These are phyloP conservation scores for Artomyces pyxidatus DNA, from an alignment of 768 basidiomycete species.

Conservation along the genomic window DNA sequence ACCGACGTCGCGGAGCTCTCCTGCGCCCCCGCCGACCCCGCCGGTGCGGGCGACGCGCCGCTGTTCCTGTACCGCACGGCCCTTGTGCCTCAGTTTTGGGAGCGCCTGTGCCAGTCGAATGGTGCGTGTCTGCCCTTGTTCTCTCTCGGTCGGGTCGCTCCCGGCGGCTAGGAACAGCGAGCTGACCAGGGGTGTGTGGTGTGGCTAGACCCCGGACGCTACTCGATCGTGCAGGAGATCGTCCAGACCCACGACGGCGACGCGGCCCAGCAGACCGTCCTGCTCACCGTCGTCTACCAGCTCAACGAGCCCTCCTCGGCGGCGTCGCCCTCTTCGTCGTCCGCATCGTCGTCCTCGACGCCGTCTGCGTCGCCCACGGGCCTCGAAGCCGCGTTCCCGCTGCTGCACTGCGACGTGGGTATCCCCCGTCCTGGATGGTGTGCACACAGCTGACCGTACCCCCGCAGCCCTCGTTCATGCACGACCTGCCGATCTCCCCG, in stretches of 20 bases:
- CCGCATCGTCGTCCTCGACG: slow-evolving; percentile 9
- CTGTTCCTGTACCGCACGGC: slow-evolving; percentile 47
- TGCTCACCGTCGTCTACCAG: slow-evolving; percentile 22
- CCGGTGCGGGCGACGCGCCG: too few species aligned
- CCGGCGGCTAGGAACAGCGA: too few species aligned
- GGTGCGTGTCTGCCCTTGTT: slow-evolving; percentile 30
- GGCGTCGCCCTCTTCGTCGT: slow-evolving; percentile 7
- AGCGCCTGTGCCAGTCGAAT: slow-evolving; percentile 42
- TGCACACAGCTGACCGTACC: not conserved
- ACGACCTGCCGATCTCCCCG: slow-evolving; percentile 19
- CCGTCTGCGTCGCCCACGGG: slow-evolving; percentile 10
- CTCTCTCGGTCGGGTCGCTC: not conserved
- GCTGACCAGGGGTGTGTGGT: not conserved
- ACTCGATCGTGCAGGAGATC: slow-evolving; percentile 61
- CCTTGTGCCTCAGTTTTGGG: slow-evolving; percentile 62
- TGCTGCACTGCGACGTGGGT: slow-evolving; percentile 12
- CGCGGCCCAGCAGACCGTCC: slow-evolving; percentile 6
- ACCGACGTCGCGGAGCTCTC: slow-evolving; percentile 33
- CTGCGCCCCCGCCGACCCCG: slow-evolving; percentile 8
- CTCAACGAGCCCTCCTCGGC: slow-evolving; percentile 13
- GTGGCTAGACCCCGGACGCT: slow-evolving; percentile 52
- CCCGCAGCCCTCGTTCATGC: slow-evolving; percentile 12
- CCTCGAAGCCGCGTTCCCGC: slow-evolving; percentile 5
- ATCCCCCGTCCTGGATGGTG: not conserved
- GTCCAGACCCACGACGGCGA: slow-evolving; percentile 17